Conservation (phyloP, 169 alveolate species). For the Plasmodium coatneyi region DNA sequence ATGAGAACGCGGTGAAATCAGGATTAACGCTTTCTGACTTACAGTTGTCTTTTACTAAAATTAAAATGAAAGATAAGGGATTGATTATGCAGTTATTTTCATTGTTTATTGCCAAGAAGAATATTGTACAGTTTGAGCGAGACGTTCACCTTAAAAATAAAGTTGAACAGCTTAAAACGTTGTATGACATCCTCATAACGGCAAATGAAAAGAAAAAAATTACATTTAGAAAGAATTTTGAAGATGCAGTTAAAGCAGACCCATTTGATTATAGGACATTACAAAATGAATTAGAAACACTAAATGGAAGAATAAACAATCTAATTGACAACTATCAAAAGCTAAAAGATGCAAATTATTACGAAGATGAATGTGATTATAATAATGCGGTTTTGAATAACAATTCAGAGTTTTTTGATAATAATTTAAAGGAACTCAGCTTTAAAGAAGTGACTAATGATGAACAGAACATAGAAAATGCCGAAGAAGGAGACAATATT, state of each 20-base stretch:
- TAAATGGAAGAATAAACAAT: slow-evolving; percentile 55
- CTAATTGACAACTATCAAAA: slow-evolving; percentile 50
- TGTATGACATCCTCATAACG: slow-evolving; percentile 42
- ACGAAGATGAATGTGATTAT: slow-evolving; percentile 15
- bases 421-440: slow-evolving; percentile 32
- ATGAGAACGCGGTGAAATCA: slow-evolving; percentile 73
- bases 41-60: slow-evolving; percentile 78
- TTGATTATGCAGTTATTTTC: slow-evolving; percentile 75
- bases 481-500: neutral
- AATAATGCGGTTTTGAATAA: slow-evolving; percentile 16
- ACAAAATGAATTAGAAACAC: slow-evolving; percentile 46
- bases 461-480: neutral
- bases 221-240: slow-evolving; percentile 69
- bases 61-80: slow-evolving; percentile 78
- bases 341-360: slow-evolving; percentile 33
- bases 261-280: slow-evolving; percentile 39
- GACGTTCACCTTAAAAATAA: slow-evolving; percentile 64
- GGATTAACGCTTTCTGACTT: slow-evolving; percentile 83
- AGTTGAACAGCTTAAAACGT: slow-evolving; percentile 53
- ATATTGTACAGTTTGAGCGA: slow-evolving; percentile 62
- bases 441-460: slow-evolving; percentile 46
- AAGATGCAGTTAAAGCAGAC: slow-evolving; percentile 64
- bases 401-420: slow-evolving; percentile 53
- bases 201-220: slow-evolving; percentile 47
- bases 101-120: slow-evolving; percentile 74